A percentile compares a stretch with the other conserved stretches of the same genome.
Conservation (phyloP, 1,284 basidiomycete genomes). For the Trametes pubescens region DNA sequence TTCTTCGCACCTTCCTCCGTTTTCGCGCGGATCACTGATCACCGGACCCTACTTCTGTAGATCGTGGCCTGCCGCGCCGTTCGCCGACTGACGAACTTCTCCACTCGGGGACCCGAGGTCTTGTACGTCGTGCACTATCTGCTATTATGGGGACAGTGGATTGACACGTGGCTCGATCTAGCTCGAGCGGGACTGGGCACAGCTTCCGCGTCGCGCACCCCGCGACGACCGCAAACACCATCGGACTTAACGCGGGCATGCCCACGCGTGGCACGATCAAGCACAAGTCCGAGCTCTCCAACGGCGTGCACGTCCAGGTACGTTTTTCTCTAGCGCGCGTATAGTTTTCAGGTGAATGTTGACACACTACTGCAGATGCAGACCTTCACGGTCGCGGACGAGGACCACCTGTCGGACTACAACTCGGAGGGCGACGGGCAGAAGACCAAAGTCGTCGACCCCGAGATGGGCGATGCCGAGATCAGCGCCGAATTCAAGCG, state of each 20-base stretch:
- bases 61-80: constrained; percentile 67
- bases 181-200: constrained; percentile 39
- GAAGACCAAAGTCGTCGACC: constrained; percentile 51
- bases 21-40: background rate
- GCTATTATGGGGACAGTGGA: background rate
- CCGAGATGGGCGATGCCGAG: constrained; percentile 35
- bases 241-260: constrained; percentile 12
- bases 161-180: constrained; percentile 33
- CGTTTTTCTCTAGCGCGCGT: constrained; percentile 11
- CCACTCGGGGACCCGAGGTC: constrained; percentile 56
- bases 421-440: constrained; percentile 51
- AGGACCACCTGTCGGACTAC: constrained; percentile 32
- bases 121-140: constrained; percentile 58
- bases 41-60: background rate
- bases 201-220: constrained; percentile 32
- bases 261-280: constrained; percentile 38
- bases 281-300: constrained; percentile 40
- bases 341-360: background rate
- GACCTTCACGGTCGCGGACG: constrained; percentile 42
- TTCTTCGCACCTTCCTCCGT: background rate
- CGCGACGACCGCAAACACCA: constrained; percentile 17
- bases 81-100: constrained; percentile 70
- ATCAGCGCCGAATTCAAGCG: constrained; percentile 42
- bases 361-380: constrained; percentile 36
- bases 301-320: constrained; percentile 63